Evolutionary conservation across 176 grass and related monocot genomes (phyloP).

Genomic region (Chrysopogon serrulatus): DNA sequence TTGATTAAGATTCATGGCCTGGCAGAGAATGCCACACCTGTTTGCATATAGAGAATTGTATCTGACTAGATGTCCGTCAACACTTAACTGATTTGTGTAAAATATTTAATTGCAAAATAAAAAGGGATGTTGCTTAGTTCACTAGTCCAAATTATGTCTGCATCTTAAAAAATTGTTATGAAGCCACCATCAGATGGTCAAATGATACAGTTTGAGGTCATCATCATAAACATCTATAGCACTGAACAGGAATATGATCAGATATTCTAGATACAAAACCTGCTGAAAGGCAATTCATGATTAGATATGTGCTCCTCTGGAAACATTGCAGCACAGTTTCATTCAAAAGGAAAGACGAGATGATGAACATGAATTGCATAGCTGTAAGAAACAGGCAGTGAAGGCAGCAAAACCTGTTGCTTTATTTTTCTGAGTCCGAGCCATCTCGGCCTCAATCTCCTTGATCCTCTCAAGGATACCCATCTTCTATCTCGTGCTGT

Average conservation of each 20-base stretch:
- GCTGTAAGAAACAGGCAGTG: conserved; percentile 1
- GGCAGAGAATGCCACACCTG: not conserved
- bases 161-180: not conserved
- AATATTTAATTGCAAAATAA: not conserved
- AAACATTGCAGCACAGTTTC: not conserved
- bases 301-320: not conserved
- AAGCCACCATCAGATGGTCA: not conserved
- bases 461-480: conserved; percentile 98
- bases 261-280: not conserved
- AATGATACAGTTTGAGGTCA: not conserved
- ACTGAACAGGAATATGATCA: not conserved
- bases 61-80: not conserved
- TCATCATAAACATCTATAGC: not conserved
- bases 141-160: not conserved
- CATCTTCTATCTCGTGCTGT: conserved; percentile 49
- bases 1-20: not conserved
- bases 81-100: not conserved
- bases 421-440: conserved; percentile 98
- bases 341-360: not conserved
- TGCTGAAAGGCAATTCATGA: not conserved
- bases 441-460: conserved; percentile 99
- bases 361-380: not conserved
- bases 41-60: not conserved
- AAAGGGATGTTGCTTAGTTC: not conserved
- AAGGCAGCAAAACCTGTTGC: conserved; percentile 69